Percentiles rank a stretch among this genome's conserved stretches.
These are phyloP conservation scores for Termitomyces sp. DNA, from an alignment of 768 basidiomycete species.

Conservation along the genomic window DNA sequence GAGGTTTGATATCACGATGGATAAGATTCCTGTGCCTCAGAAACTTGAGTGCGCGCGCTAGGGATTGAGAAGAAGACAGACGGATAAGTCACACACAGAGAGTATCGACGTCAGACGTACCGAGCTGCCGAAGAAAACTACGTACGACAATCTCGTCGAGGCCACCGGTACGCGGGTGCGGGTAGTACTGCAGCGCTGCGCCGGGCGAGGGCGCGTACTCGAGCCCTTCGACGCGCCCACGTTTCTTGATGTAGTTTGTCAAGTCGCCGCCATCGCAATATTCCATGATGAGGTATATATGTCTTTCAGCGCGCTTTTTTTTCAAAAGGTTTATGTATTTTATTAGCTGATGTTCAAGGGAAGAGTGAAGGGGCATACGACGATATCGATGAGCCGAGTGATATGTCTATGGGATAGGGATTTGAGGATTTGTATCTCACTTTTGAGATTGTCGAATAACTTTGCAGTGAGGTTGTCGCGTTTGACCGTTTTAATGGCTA, in stretches of 20 bases:
- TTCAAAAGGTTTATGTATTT: no score
- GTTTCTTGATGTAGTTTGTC: slow-evolving; percentile 94
- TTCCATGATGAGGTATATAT: slow-evolving; percentile 96
- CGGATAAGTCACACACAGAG: neutral
- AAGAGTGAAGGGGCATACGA: slow-evolving; percentile 44
- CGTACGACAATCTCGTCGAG: slow-evolving; percentile 87
- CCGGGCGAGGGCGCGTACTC: slow-evolving; percentile 74
- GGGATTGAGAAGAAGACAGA: neutral
- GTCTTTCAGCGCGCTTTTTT: slow-evolving; percentile 61
- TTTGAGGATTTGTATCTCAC: slow-evolving; percentile 96
- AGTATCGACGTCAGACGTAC: slow-evolving; percentile 22
- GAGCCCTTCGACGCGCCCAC: slow-evolving; percentile 88
- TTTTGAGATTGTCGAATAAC: slow-evolving; percentile 95
- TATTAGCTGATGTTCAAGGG: no score
- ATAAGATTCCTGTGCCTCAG: slow-evolving; percentile 85
- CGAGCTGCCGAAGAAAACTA: slow-evolving; percentile 80
- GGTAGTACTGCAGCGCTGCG: slow-evolving; percentile 77
- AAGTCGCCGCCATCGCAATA: slow-evolving; percentile 96
- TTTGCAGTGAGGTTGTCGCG: slow-evolving; percentile 85
- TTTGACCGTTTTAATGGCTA: slow-evolving; percentile 95
- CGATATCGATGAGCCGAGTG: slow-evolving; percentile 88
- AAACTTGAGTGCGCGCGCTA: slow-evolving; percentile 92
- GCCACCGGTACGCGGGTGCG: slow-evolving; percentile 88
- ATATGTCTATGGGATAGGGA: slow-evolving; percentile 90
- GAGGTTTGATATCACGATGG: slow-evolving; percentile 97